Conservation (phyloP, 2,329 filamentous ascomycete genomes). For the Arachnomyces sp. region DNA sequence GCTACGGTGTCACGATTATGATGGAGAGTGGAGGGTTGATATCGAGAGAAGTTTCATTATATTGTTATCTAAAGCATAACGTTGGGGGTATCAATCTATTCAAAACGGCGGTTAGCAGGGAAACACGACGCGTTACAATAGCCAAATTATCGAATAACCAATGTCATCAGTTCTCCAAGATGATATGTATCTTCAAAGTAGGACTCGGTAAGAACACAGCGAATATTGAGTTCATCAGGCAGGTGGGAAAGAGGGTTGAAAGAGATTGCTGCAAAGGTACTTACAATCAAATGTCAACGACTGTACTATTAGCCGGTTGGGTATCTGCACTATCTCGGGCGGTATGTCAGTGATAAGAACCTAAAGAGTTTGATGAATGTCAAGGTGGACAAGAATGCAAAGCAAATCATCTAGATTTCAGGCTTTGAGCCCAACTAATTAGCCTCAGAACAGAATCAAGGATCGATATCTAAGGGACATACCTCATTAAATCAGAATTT, state of each 20-base stretch:
- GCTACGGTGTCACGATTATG: no score
- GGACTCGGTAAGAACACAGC: constrained; percentile 58
- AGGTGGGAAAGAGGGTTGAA: constrained; percentile 8
- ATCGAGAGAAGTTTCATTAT: no score
- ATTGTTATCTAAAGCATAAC: background rate
- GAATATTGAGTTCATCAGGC: constrained; percentile 54
- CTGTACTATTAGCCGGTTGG: background rate
- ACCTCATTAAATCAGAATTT: constrained; percentile 68
- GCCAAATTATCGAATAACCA: background rate
- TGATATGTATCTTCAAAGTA: constrained; percentile 54
- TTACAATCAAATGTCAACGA: background rate
- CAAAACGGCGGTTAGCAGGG: constrained; percentile 18
- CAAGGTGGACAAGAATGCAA: no score
- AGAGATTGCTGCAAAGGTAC: constrained; percentile 6
- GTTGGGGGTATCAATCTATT: constrained; percentile 4
- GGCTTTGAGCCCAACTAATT: constrained; percentile 18
- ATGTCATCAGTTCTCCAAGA: constrained; percentile 56
- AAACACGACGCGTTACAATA: background rate
- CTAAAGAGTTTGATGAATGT: no score
- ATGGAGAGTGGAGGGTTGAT: no score
- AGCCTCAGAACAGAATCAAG: constrained; percentile 12
- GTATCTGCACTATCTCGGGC: background rate
- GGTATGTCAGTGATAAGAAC: background rate
- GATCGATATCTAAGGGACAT: constrained; percentile 21
- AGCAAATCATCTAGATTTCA: no score